Evolutionary conservation across 2,329 filamentous ascomycete genomes (phyloP), one percentile per base, ranked within the genome.

Genomic region (Dactylellina parvicollis): DNA sequence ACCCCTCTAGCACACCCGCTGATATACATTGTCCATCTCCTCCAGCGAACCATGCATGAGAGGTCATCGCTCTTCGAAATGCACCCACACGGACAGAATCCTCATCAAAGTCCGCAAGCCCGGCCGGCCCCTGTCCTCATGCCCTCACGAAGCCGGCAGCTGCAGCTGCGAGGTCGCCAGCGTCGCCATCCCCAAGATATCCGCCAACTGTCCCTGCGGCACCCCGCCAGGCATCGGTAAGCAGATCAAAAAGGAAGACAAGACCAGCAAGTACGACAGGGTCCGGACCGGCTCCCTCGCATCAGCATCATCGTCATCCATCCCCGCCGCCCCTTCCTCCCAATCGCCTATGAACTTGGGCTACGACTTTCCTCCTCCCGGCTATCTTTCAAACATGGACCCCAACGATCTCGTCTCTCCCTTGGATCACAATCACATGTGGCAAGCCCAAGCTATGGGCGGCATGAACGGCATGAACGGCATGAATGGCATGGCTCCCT

Each of bases 31-130:
- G 20, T 38, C 20, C 20, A 14, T 28, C 20, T 22, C 18, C 34
- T 14, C 18, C n/a, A 83, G 82, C 71, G 82, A 83, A 75, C 82
- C 82, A 76, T 83, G 82, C 72, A 82, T 83, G 75, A 81, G 82
- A 61, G 82, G 82, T 16, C 82, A 83, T 77, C 81, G 82, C 57
- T 83, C 82, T 20, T 83, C 82, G 66, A 83, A 83, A 82, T 83
- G 82, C 52, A 81, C 81, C 62, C 82, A 84, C 75, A 82, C 81
- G 57, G 82, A 84, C 72, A 79, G 83, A 71, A 78, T 83, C 36
- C 83, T 84, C 81, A 82, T 84, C 76, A 83, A 83, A 76, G 83
- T 84, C 20, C 82, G 82, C 26, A 83, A 83, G 64, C 82, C 83
- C 18, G 83, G 83, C 10, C 80, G 83, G 16, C 83, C 83, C 16